Conservation (phyloP, 2,329 filamentous ascomycete genomes). For the Trichoderma sp. region DNA sequence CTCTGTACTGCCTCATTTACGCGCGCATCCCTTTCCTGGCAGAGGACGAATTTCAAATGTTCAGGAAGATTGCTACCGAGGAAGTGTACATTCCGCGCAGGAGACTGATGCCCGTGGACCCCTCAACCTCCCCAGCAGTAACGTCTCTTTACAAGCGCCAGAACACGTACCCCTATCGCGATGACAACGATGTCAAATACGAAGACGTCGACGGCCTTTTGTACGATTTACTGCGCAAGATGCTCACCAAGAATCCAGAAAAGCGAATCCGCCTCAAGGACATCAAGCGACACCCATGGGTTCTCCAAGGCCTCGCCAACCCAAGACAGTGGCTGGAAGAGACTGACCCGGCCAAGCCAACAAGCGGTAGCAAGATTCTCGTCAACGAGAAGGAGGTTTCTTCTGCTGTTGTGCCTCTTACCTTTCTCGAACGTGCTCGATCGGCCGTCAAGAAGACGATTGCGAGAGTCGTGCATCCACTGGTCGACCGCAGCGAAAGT, state of each 20-base stretch:
- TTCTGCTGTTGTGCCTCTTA: constrained; percentile 84
- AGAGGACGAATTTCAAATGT: constrained; percentile 89
- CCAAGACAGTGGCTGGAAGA: constrained; percentile 86
- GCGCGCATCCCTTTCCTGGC: constrained; percentile 92
- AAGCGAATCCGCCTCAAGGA: constrained; percentile 87
- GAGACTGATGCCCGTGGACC: constrained; percentile 75
- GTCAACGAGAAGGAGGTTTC: constrained; percentile 90
- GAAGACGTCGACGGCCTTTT: constrained; percentile 83
- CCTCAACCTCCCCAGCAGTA: constrained; percentile 56
- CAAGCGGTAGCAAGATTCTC: constrained; percentile 82
- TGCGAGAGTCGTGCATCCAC: constrained; percentile 63
- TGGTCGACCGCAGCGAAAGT: constrained; percentile 59
- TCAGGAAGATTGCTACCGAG: constrained; percentile 85
- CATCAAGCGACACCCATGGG: constrained; percentile 93
- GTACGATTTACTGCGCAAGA: constrained; percentile 72
- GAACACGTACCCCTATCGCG: constrained; percentile 68
- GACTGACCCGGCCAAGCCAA: constrained; percentile 79
- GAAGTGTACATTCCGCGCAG: constrained; percentile 86
- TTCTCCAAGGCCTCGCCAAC: constrained; percentile 75
- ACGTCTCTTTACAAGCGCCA: constrained; percentile 58
- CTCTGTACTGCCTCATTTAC: constrained; percentile 91
- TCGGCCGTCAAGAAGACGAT: constrained; percentile 73
- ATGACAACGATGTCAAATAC: constrained; percentile 77
- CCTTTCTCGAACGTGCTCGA: constrained; percentile 79
- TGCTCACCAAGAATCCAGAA: constrained; percentile 86